These are phyloP conservation scores for Favolaschia claudopus DNA, from an alignment of 768 basidiomycete species.

Conservation along the genomic window DNA sequence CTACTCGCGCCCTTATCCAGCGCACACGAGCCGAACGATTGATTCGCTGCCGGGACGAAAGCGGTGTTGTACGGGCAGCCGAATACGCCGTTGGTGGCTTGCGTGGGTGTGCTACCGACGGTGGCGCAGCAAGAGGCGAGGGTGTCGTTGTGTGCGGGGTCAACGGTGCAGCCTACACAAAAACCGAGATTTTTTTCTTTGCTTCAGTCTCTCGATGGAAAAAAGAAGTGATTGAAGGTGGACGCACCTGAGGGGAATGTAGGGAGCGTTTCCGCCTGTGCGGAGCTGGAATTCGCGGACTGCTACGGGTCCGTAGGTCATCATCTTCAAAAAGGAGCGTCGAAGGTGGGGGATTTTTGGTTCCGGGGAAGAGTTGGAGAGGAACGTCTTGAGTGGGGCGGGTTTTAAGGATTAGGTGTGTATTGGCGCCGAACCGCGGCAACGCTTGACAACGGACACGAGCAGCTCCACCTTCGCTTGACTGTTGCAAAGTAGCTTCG, in stretches of 20 bases:
- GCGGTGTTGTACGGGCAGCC: conserved; percentile 12
- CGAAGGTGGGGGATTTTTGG: no score
- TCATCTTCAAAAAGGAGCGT: no score
- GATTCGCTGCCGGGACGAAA: conserved; percentile 9
- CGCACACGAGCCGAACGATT: conserved; percentile 11
- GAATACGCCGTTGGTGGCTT: background rate
- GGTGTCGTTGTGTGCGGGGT: conserved; percentile 4
- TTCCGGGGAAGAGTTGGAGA: no score
- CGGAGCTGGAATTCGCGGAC: background rate
- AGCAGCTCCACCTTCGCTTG: no score
- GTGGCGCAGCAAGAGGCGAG: conserved; percentile 8
- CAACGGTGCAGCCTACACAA: conserved; percentile 14
- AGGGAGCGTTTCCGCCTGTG: background rate
- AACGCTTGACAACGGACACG: no score
- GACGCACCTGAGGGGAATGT: background rate
- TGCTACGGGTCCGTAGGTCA: no score
- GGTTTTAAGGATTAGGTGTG: no score
- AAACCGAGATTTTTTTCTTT: background rate
- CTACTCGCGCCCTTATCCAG: background rate
- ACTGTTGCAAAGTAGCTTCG: no score
- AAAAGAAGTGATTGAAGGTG: background rate
- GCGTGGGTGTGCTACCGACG: conserved; percentile 2
- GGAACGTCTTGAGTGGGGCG: no score
- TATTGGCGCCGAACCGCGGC: no score
- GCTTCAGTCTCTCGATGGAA: background rate